Evolutionary conservation across 1,284 basidiomycete species (phyloP).

Genomic region (Puccinia polysora): DNA sequence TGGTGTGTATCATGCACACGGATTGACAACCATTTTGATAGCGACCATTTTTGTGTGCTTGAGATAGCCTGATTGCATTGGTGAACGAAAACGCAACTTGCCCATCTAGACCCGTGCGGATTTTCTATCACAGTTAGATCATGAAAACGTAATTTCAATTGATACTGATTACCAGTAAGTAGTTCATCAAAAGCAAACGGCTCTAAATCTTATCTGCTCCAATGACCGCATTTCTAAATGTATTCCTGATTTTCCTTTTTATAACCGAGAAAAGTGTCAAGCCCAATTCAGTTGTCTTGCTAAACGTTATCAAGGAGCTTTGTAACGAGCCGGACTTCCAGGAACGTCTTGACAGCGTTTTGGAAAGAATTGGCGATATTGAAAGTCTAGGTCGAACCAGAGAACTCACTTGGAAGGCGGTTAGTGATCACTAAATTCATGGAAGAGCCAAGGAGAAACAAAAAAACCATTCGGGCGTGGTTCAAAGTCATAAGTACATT

Average conservation of each 20-base stretch:
- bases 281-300: constrained; percentile 33
- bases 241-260: no score
- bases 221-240: no score
- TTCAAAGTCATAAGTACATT: no score
- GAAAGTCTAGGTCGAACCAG: constrained; percentile 42
- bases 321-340: constrained; percentile 40
- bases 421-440: neutral
- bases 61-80: neutral
- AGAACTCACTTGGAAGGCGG: constrained; percentile 39
- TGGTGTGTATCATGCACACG: constrained; percentile 11
- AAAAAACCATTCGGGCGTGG: no score
- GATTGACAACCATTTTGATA: neutral
- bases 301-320: constrained; percentile 38
- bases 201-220: neutral
- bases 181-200: neutral
- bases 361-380: constrained; percentile 36
- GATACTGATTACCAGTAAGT: constrained; percentile 43
- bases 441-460: no score
- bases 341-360: constrained; percentile 30
- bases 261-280: constrained; percentile 24
- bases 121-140: constrained; percentile 40
- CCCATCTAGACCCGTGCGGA: constrained; percentile 34
- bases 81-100: neutral
- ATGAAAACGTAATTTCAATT: constrained; percentile 41
- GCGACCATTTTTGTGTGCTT: neutral